A percentile compares a stretch with the other conserved stretches of the same genome.
phyloP scores from a whole-genome alignment of 2,329 filamentous ascomycete species.

The Teratosphaeria gauchensis region DNA sequence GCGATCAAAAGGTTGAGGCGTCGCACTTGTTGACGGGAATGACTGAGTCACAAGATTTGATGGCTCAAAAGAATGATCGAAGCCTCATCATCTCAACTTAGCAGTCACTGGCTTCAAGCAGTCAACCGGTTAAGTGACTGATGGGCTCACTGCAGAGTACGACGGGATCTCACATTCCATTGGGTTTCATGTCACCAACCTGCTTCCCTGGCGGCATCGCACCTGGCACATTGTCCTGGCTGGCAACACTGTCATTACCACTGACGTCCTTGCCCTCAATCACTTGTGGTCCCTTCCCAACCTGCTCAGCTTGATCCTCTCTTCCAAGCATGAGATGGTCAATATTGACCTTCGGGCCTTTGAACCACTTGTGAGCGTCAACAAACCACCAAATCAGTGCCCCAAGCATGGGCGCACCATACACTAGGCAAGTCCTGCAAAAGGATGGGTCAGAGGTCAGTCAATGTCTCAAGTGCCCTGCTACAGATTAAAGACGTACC shows the following conservation, averaged over 20 bases:
- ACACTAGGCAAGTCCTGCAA: background rate
- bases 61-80: background rate
- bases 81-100: too few relatives aligned
- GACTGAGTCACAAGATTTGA: background rate
- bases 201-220: conserved; percentile 3
- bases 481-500: conserved; percentile 31
- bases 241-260: background rate
- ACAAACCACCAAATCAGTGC: conserved; percentile 52
- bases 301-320: conserved; percentile 5
- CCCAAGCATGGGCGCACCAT: conserved; percentile 25
- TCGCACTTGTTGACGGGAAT: too few relatives aligned
- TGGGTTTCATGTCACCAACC: conserved; percentile 7
- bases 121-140: background rate
- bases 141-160: background rate
- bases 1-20: too few relatives aligned
- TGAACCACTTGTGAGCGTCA: conserved; percentile 58
- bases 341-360: conserved; percentile 59
- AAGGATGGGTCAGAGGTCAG: background rate
- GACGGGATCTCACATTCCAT: background rate
- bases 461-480: background rate
- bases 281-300: conserved; percentile 2
- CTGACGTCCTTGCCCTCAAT: conserved; percentile 11
- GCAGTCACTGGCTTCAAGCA: too few relatives aligned
- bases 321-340: conserved; percentile 35
- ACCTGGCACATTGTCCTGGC: conserved; percentile 1